Evolutionary conservation across 2,329 filamentous ascomycete species (phyloP).

Genomic region (Aureobasidium melanogenum): DNA sequence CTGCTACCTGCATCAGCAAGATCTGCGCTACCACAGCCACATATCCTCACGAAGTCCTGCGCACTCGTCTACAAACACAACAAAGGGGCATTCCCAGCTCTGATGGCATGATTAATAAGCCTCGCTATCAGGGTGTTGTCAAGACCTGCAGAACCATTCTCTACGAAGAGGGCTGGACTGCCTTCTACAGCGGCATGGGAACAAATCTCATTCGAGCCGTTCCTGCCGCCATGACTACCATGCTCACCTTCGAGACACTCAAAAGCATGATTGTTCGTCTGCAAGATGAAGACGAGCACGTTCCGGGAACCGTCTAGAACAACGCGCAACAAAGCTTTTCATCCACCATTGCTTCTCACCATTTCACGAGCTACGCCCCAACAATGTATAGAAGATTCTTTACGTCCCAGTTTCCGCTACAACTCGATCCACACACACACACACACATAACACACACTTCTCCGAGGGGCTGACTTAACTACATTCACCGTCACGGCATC

Average conservation of each 20-base stretch:
- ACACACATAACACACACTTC: not conserved
- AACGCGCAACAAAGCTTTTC: not conserved
- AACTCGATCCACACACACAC: not conserved
- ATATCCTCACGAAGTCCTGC: constrained; percentile 93
- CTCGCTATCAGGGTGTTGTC: constrained; percentile 66
- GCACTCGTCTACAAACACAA: constrained; percentile 89
- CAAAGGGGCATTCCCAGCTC: constrained; percentile 47
- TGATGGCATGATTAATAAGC: constrained; percentile 46
- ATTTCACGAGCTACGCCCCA: constrained; percentile 8
- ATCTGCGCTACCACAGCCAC: constrained; percentile 89
- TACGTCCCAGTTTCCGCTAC: not conserved
- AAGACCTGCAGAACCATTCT: constrained; percentile 79
- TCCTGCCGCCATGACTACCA: constrained; percentile 90
- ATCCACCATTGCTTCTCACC: not conserved
- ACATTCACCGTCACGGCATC: not conserved
- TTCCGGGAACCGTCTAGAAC: not conserved
- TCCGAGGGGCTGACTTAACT: not conserved
- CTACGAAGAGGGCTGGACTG: constrained; percentile 85
- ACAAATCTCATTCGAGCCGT: constrained; percentile 96
- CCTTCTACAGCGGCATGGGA: constrained; percentile 94
- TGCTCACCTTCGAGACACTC: constrained; percentile 88
- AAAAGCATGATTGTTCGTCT: constrained; percentile 45
- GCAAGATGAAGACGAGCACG: constrained; percentile 30
- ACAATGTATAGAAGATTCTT: constrained; percentile 3
- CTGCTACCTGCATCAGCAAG: constrained; percentile 88